A percentile compares a stretch with the other conserved stretches of the same genome.
phyloP scores from a whole-genome alignment of 2,329 filamentous ascomycete genomes.

The Cryphonectria carpinicola region DNA sequence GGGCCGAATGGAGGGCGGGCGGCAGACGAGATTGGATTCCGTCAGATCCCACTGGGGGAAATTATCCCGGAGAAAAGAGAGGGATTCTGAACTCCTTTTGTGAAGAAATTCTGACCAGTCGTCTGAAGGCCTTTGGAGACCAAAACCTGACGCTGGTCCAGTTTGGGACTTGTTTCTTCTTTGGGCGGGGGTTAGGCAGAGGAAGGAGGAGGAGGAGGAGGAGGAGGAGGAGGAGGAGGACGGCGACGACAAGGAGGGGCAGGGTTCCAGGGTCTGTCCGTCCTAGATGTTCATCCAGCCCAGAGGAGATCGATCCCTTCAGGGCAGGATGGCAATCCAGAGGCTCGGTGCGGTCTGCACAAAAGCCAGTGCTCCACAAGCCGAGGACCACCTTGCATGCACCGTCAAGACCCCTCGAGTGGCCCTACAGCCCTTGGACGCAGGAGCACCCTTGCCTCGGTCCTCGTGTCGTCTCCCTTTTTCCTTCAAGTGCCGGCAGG shows the following conservation, averaged over 20 bases:
- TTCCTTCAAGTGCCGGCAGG: constrained; percentile 3
- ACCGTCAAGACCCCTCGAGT: neutral
- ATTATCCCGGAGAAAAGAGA: constrained; percentile 8
- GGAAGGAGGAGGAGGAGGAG: neutral
- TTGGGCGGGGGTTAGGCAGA: neutral
- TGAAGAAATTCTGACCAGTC: constrained; percentile 18
- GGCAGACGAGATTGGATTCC: constrained; percentile 28
- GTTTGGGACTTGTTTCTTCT: neutral
- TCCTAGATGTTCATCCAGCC: neutral
- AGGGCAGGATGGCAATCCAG: neutral
- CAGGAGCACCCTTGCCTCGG: constrained; percentile 14
- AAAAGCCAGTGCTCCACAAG: constrained; percentile 6
- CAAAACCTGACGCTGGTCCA: neutral
- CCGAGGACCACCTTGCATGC: constrained; percentile 9
- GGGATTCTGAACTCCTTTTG: constrained; percentile 3
- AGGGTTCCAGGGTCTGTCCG: neutral
- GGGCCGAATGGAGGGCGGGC: constrained; percentile 9
- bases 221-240: no score
- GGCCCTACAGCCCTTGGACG: constrained; percentile 9
- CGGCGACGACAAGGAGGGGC: no score
- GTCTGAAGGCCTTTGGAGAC: constrained; percentile 7
- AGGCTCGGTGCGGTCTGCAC: neutral
- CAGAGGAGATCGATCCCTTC: neutral
- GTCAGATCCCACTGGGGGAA: constrained; percentile 23
- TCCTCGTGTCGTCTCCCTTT: constrained; percentile 6